A percentile compares a stretch with the other conserved stretches of the same genome.
Evolutionary conservation across 352 stramenopile genomes (phyloP).

Genomic region (Phytopythium montanum): DNA sequence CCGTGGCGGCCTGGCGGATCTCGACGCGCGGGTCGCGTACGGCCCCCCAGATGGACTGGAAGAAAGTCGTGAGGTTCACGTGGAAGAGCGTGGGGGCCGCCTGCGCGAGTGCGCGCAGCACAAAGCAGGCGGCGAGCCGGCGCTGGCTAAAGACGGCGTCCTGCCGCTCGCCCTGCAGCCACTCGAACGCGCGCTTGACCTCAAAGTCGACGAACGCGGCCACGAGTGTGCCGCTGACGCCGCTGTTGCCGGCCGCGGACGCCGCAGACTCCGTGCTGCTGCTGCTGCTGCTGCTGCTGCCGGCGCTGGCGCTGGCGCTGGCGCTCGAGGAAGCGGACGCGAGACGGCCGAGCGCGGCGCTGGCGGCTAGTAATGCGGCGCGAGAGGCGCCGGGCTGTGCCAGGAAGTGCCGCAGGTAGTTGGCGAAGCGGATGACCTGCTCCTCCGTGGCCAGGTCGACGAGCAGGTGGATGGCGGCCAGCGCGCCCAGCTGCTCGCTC

Average conservation of each 20-base stretch:
- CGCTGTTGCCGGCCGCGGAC: constrained; percentile 15
- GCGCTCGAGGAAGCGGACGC: constrained; percentile 52
- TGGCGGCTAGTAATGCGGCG: constrained; percentile 56
- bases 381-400: constrained; percentile 64
- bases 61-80: constrained; percentile 90
- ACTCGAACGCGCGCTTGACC: constrained; percentile 88
- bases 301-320: not conserved
- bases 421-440: constrained; percentile 89
- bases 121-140: constrained; percentile 75
- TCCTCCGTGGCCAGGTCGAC: constrained; percentile 83
- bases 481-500: constrained; percentile 63
- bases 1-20: constrained; percentile 79
- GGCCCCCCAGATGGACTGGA: constrained; percentile 89
- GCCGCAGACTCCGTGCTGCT: not conserved
- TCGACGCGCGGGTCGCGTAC: constrained; percentile 71
- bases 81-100: constrained; percentile 90
- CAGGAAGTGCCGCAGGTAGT: constrained; percentile 87
- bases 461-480: constrained; percentile 74
- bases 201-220: constrained; percentile 92
- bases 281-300: not conserved
- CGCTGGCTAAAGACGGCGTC: constrained; percentile 76
- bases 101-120: constrained; percentile 83
- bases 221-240: constrained; percentile 81
- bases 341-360: constrained; percentile 79
- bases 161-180: constrained; percentile 68